Evolutionary conservation across 2,329 filamentous ascomycete genomes (phyloP).

Genomic region (Pestalotiopsis sp.): DNA sequence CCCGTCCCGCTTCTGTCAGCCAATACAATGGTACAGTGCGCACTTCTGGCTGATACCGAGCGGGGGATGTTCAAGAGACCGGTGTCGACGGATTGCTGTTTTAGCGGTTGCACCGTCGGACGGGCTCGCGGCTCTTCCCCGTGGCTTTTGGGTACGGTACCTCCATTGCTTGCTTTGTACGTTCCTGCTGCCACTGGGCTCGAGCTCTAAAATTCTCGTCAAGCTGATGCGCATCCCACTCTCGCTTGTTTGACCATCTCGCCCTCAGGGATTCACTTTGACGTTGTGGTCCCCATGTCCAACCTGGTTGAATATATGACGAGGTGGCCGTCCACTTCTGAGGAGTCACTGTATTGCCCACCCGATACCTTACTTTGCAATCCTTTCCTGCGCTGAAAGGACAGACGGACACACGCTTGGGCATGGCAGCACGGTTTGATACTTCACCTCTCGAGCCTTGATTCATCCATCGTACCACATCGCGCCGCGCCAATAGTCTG

Average conservation of each 20-base stretch:
- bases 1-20: neutral
- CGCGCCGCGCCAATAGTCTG: neutral
- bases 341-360: neutral
- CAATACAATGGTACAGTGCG: neutral
- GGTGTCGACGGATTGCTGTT: slow-evolving; percentile 3
- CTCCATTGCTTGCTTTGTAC: neutral
- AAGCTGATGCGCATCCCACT: neutral
- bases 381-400: neutral
- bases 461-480: neutral
- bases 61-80: neutral
- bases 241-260: neutral
- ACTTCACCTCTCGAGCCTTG: neutral
- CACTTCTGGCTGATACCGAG: neutral
- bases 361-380: neutral
- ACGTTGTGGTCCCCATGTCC: neutral
- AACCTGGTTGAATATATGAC: neutral
- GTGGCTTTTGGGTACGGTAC: neutral
- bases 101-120: neutral
- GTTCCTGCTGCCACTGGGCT: neutral
- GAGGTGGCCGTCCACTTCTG: neutral
- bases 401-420: neutral
- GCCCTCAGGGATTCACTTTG: neutral
- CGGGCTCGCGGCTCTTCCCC: slow-evolving; percentile 9
- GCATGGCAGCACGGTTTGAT: neutral
- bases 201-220: neutral